A percentile compares a stretch with the other conserved stretches of the same genome.
These are phyloP conservation scores for Salix purpurea DNA, from an alignment of 345 rosid genomes.

Conservation along the genomic window DNA sequence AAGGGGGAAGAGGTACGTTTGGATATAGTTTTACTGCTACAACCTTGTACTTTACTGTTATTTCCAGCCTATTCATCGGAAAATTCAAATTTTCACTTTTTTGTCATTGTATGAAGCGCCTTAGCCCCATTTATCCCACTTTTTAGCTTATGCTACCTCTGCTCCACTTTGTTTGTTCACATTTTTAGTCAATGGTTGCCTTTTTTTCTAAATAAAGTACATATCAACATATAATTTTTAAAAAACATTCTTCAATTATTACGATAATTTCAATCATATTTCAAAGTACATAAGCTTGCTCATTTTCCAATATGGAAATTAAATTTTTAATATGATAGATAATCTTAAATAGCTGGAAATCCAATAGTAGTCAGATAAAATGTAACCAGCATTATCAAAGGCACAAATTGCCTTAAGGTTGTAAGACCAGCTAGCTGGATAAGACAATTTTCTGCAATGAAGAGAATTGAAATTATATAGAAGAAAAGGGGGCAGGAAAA, in stretches of 20 bases:
- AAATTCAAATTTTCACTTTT: neutral
- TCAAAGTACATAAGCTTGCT: neutral
- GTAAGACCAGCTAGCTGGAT: neutral
- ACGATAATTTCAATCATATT: neutral
- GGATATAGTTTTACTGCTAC: neutral
- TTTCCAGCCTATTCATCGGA: neutral
- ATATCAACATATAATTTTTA: neutral
- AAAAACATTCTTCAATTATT: neutral
- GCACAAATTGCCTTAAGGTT: neutral
- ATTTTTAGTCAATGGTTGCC: neutral
- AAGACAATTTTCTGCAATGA: neutral
- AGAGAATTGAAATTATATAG: neutral
- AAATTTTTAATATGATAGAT: neutral
- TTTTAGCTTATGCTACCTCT: neutral
- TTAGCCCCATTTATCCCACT: neutral
- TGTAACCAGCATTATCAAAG: neutral
- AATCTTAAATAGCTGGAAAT: neutral
- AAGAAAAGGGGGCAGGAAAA: neutral
- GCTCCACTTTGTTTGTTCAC: too few relatives aligned
- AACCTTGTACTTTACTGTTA: neutral
- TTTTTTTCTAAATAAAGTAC: neutral
- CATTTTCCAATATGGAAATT: neutral
- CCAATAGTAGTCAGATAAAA: neutral
- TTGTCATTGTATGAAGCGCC: neutral
- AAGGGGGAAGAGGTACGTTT: conserved; percentile 30